Conservation (phyloP, 1,284 basidiomycete species). For the Cutaneotrichosporon sp. region DNA sequence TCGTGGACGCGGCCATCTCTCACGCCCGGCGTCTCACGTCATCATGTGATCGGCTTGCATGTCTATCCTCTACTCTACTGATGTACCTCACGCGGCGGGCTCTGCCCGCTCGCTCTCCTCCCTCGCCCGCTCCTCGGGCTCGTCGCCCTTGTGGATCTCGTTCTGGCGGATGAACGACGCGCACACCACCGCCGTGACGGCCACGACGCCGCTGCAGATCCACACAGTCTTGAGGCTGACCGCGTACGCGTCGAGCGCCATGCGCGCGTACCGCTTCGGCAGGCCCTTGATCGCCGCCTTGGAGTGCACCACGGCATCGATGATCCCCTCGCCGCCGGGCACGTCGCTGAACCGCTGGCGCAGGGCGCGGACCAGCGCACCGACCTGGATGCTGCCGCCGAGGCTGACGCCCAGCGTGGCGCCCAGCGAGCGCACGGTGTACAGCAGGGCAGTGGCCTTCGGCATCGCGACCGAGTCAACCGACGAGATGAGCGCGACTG, state of each 20-base stretch:
- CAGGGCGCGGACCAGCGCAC: slow-evolving; percentile 35
- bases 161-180: slow-evolving; percentile 26
- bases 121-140: background rate
- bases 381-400: slow-evolving; percentile 49
- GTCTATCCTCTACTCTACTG: background rate
- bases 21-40: too few species aligned
- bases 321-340: slow-evolving; percentile 22
- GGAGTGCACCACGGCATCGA: slow-evolving; percentile 48
- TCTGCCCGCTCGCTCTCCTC: too few species aligned
- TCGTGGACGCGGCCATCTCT: too few species aligned
- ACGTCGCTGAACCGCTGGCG: slow-evolving; percentile 18
- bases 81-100: too few species aligned
- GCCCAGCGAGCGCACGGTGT: slow-evolving; percentile 50
- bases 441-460: slow-evolving; percentile 52
- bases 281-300: slow-evolving; percentile 47
- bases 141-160: slow-evolving; percentile 11
- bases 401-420: slow-evolving; percentile 49
- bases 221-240: slow-evolving; percentile 37
- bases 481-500: slow-evolving; percentile 49
- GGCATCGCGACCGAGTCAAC: slow-evolving; percentile 51
- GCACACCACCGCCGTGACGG: slow-evolving; percentile 34
- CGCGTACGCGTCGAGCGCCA: slow-evolving; percentile 48
- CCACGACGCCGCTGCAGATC: slow-evolving; percentile 30
- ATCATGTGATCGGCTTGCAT: too few species aligned
- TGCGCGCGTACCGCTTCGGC: slow-evolving; percentile 23